Evolutionary conservation across 2,329 filamentous ascomycete species (phyloP).

Genomic region (Aspergillus brasiliensis): DNA sequence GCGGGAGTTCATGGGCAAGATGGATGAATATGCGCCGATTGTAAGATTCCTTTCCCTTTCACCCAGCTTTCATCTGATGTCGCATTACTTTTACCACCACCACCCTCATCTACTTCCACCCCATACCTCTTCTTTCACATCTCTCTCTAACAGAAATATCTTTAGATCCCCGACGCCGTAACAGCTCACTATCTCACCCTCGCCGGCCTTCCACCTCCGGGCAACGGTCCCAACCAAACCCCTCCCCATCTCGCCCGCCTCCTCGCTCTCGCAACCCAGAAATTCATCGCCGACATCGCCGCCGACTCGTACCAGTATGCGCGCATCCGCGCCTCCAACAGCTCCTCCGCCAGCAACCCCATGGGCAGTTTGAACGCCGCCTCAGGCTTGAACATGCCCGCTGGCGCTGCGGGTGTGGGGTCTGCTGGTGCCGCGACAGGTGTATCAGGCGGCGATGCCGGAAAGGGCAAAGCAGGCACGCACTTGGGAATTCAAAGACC

Average conservation of each 20-base stretch:
- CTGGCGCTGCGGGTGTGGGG: constrained; percentile 58
- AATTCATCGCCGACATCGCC: constrained; percentile 96
- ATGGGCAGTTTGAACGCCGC: constrained; percentile 81
- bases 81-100: constrained; percentile 9
- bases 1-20: constrained; percentile 90
- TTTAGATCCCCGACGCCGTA: constrained; percentile 91
- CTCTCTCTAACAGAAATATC: constrained; percentile 6
- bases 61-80: constrained; percentile 3
- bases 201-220: constrained; percentile 85
- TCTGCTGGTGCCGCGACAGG: constrained; percentile 54
- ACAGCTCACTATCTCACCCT: constrained; percentile 98
- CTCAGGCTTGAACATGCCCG: constrained; percentile 55
- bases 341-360: constrained; percentile 81
- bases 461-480: constrained; percentile 52
- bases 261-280: constrained; percentile 95
- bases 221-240: constrained; percentile 74
- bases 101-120: neutral
- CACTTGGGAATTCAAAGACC: constrained; percentile 74
- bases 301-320: constrained; percentile 98
- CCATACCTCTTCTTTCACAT: neutral
- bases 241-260: constrained; percentile 86
- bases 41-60: constrained; percentile 56
- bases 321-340: constrained; percentile 90
- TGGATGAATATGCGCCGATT: constrained; percentile 98
- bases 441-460: constrained; percentile 49